Conservation (phyloP, 495 filamentous ascomycete genomes). For the Tuber aestivum region DNA sequence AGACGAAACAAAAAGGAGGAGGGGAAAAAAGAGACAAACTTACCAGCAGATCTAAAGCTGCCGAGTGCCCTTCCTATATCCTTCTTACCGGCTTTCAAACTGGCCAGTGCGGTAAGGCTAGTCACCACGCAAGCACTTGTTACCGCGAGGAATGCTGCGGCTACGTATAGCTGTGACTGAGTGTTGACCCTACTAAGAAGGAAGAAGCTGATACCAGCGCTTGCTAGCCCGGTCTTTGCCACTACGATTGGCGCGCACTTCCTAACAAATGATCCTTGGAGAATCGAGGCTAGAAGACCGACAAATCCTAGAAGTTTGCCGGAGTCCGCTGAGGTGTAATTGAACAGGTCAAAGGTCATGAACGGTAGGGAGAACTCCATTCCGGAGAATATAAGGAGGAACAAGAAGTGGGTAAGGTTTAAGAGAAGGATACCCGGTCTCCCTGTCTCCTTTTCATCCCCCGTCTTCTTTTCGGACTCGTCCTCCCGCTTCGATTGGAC, state of each 20-base stretch:
- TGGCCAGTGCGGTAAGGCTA: conserved; percentile 81
- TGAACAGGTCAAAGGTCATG: conserved; percentile 90
- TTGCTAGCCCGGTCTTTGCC: conserved; percentile 69
- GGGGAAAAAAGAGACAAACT: conserved; percentile 26
- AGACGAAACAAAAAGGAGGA: too few relatives aligned
- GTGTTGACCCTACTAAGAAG: conserved; percentile 64
- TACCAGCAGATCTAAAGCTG: conserved; percentile 70
- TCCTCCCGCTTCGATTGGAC: conserved; percentile 32
- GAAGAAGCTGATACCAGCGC: conserved; percentile 72
- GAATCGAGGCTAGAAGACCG: conserved; percentile 80
- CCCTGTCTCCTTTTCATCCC: conserved; percentile 27
- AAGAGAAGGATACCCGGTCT: conserved; percentile 50
- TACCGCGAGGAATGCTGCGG: conserved; percentile 74
- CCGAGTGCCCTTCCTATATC: conserved; percentile 84
- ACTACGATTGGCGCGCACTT: conserved; percentile 70
- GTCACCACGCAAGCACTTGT: conserved; percentile 93
- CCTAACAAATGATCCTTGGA: conserved; percentile 81
- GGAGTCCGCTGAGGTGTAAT: conserved; percentile 67
- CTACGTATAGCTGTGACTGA: conserved; percentile 64
- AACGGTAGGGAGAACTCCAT: conserved; percentile 96
- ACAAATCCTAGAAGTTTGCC: conserved; percentile 89
- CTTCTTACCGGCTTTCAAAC: conserved; percentile 72
- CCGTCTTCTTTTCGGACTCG: conserved; percentile 40
- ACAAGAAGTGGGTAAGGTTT: conserved; percentile 78
- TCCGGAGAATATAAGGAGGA: conserved; percentile 93